Percentiles rank a stretch among this genome's conserved stretches.
These are phyloP conservation scores for Neohortaea acidophila DNA, from an alignment of 495 filamentous ascomycete species.

Conservation along the genomic window DNA sequence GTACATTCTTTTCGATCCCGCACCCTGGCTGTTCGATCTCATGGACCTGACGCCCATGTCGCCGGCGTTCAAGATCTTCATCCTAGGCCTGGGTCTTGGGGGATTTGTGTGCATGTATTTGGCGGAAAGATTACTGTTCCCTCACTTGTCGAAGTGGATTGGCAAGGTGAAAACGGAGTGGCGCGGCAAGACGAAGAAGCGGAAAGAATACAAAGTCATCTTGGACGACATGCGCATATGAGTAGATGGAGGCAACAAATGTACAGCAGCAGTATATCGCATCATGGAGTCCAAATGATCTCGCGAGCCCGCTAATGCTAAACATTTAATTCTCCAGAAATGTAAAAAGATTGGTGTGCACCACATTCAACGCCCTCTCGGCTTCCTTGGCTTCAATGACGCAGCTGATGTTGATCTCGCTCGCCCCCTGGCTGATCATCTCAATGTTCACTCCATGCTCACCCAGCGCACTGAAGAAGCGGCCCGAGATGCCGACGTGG, in stretches of 20 bases:
- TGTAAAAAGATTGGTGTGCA: conserved; percentile 80
- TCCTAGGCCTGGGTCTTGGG: conserved; percentile 50
- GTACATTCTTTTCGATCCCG: conserved; percentile 67
- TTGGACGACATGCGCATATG: conserved; percentile 46
- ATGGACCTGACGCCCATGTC: conserved; percentile 80
- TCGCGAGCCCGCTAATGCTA: too few relatives aligned
- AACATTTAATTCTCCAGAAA: conserved; percentile 29
- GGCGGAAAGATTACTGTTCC: conserved; percentile 56
- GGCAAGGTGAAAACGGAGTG: conserved; percentile 41
- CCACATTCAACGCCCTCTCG: conserved; percentile 78
- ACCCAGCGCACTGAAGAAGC: conserved; percentile 54
- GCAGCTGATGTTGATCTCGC: conserved; percentile 97
- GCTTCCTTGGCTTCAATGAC: conserved; percentile 86
- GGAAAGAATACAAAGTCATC: conserved; percentile 78
- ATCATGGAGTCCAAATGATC: too few relatives aligned
- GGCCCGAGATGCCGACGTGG: conserved; percentile 77
- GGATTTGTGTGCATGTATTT: conserved; percentile 53
- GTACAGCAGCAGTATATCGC: too few relatives aligned
- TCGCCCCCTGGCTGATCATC: conserved; percentile 94
- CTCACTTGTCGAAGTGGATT: conserved; percentile 49
- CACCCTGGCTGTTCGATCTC: conserved; percentile 45
- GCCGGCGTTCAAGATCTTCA: conserved; percentile 50
- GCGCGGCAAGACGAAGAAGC: conserved; percentile 49
- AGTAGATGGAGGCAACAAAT: background rate
- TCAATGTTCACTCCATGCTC: conserved; percentile 84